Conservation (phyloP, 495 filamentous ascomycete genomes). For the Neurospora sp. region DNA sequence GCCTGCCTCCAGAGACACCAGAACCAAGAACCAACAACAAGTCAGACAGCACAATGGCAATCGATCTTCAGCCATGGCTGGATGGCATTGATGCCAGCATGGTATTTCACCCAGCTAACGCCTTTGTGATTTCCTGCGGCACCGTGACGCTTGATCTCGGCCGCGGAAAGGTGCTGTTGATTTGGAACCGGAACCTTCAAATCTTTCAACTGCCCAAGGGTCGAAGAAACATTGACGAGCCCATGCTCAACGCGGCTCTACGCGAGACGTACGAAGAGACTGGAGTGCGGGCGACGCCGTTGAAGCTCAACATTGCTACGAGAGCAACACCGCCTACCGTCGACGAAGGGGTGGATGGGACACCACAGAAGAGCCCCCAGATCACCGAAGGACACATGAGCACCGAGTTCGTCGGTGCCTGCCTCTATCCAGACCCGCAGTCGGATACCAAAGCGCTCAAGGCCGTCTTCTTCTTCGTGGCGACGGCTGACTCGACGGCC, state of each 20-base stretch:
- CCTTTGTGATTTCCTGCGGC: slow-evolving; percentile 34
- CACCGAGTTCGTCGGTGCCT: slow-evolving; percentile 18
- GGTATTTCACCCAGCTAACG: slow-evolving; percentile 24
- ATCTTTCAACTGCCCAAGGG: slow-evolving; percentile 39
- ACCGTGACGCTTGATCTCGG: slow-evolving; percentile 32
- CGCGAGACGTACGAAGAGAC: slow-evolving; percentile 39
- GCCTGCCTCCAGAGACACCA: neutral
- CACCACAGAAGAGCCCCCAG: slow-evolving; percentile 9
- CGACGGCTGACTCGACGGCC: slow-evolving; percentile 17
- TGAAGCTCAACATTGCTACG: slow-evolving; percentile 28
- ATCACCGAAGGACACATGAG: slow-evolving; percentile 16
- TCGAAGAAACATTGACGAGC: slow-evolving; percentile 34
- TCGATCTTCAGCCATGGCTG: slow-evolving; percentile 5
- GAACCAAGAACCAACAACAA: neutral
- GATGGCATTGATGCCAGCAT: slow-evolving; percentile 20
- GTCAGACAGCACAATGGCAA: neutral
- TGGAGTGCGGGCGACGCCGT: slow-evolving; percentile 24
- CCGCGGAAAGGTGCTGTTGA: slow-evolving; percentile 24
- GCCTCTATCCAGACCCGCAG: slow-evolving; percentile 21
- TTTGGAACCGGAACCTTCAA: slow-evolving; percentile 32
- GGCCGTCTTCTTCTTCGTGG: slow-evolving; percentile 21
- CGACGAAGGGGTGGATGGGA: neutral
- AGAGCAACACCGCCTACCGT: slow-evolving; percentile 16
- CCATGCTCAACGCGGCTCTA: slow-evolving; percentile 27
- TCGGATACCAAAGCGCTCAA: slow-evolving; percentile 17